Conservation (phyloP, 768 basidiomycete genomes). For the Rubroboletus satanas region DNA sequence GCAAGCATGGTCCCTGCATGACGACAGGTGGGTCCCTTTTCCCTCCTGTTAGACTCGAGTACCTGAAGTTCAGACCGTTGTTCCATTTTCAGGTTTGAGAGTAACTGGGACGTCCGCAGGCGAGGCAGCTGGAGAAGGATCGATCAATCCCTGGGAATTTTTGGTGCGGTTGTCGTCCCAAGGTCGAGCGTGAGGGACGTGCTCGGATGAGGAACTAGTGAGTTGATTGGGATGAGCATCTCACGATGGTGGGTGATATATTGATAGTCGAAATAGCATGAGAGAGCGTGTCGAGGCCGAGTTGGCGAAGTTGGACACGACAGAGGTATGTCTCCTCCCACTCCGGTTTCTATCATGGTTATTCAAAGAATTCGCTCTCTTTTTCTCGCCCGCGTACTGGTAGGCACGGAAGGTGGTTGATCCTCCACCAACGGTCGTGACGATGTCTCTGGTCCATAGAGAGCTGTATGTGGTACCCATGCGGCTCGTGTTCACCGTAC, state of each 20-base stretch:
- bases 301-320: too few species aligned
- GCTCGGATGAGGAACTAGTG: slow-evolving; percentile 56
- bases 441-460: slow-evolving; percentile 38
- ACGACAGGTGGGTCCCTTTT: slow-evolving; percentile 24
- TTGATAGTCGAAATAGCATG: slow-evolving; percentile 34
- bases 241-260: too few species aligned
- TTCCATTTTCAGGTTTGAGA: slow-evolving; percentile 4
- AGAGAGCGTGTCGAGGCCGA: slow-evolving; percentile 24
- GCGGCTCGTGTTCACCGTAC: too few species aligned
- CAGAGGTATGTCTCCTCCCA: slow-evolving; percentile 12
- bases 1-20: background rate
- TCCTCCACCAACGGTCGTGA: slow-evolving; percentile 20
- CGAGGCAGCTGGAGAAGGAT: background rate
- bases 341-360: background rate
- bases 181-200: slow-evolving; percentile 53
- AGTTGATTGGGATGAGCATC: too few species aligned
- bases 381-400: too few species aligned
- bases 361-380: background rate
- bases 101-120: background rate
- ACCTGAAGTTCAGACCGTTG: background rate
- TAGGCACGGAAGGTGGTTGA: too few species aligned
- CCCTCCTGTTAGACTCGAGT: background rate
- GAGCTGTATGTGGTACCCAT: slow-evolving; percentile 30
- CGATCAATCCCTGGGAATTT: slow-evolving; percentile 34
- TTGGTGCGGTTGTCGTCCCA: slow-evolving; percentile 48